Evolutionary conservation across 257 asterid species (phyloP).

Genomic region (Forsythia suspensa): DNA sequence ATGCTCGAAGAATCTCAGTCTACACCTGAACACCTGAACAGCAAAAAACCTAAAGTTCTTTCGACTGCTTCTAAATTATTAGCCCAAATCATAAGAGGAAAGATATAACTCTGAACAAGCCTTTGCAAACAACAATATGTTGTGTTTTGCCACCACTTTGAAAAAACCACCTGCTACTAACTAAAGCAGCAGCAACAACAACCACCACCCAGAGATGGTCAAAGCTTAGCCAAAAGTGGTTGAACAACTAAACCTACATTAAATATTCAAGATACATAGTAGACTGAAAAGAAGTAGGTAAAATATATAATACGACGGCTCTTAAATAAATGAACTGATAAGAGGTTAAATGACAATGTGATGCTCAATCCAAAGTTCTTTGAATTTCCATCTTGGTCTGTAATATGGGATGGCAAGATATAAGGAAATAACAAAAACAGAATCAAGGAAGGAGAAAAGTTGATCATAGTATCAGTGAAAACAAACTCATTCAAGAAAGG

Average conservation of each 20-base stretch:
- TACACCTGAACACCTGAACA: too few relatives aligned
- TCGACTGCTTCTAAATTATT: not conserved
- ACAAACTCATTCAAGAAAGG: not conserved
- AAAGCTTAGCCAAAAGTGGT: not conserved
- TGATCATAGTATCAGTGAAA: not conserved
- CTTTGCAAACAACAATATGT: not conserved
- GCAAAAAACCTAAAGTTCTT: not conserved
- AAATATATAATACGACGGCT: not conserved
- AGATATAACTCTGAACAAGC: not conserved
- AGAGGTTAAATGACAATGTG: too few relatives aligned
- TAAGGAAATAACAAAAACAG: not conserved
- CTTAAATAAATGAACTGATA: too few relatives aligned
- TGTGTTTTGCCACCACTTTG: not conserved
- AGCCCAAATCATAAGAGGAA: not conserved
- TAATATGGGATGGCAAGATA: not conserved
- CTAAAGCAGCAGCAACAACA: not conserved
- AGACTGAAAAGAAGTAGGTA: not conserved
- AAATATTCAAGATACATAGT: too few relatives aligned
- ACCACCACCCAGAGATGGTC: not conserved
- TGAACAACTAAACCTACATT: not conserved
- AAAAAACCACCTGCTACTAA: not conserved
- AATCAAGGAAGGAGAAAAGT: not conserved
- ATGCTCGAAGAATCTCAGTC: not conserved
- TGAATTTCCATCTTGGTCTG: not conserved
- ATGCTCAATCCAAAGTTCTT: not conserved